These are phyloP conservation scores for Termitomyces sp. DNA, from an alignment of 768 basidiomycete genomes.

Conservation along the genomic window DNA sequence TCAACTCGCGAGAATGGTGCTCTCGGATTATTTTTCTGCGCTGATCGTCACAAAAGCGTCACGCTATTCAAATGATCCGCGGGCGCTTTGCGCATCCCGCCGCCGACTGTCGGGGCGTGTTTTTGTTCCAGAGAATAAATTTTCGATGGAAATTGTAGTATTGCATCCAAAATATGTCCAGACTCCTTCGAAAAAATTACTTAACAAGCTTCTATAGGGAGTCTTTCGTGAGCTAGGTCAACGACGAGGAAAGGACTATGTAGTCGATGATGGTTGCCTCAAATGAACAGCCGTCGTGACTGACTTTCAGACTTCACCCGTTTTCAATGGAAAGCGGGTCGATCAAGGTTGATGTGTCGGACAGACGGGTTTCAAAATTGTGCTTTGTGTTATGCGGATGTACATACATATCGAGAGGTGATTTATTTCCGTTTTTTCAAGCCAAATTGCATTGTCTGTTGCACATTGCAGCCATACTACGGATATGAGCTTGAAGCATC, in stretches of 20 bases:
- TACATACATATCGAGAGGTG: background rate
- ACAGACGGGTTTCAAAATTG: no score
- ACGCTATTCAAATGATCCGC: background rate
- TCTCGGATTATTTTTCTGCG: background rate
- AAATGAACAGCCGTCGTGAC: background rate
- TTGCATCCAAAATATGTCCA: background rate
- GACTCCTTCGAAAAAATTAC: background rate
- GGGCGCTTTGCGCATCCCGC: background rate
- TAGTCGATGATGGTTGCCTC: background rate
- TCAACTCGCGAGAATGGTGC: background rate
- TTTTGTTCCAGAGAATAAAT: background rate
- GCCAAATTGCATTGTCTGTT: background rate
- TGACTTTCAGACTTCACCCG: background rate
- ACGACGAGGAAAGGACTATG: background rate
- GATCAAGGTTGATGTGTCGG: background rate
- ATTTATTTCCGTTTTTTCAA: background rate
- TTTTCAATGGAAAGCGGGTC: background rate
- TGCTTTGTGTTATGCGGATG: background rate
- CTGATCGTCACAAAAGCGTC: background rate
- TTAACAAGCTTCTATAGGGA: background rate
- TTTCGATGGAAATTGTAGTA: no score
- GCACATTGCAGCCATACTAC: background rate
- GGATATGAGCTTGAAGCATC: background rate
- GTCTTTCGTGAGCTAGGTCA: background rate
- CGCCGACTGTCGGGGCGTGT: background rate